These are phyloP conservation scores for Fusarium sp. DNA, from an alignment of 2,329 filamentous ascomycete genomes.

Conservation along the genomic window DNA sequence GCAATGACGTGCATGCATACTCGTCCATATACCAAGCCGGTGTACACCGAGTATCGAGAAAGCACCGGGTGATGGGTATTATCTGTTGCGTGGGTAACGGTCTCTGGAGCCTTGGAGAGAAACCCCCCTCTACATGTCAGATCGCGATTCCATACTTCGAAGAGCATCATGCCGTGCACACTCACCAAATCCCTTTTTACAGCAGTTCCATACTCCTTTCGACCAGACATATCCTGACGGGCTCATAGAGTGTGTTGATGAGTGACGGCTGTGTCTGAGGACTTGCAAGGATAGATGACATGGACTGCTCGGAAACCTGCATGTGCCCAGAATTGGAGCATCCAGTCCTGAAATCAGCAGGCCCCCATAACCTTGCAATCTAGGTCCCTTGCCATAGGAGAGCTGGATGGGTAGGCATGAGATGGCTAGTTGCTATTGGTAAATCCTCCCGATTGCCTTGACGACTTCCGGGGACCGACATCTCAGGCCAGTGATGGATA, in stretches of 20 bases:
- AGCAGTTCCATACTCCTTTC: background rate
- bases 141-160: background rate
- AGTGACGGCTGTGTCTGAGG: slow-evolving; percentile 7
- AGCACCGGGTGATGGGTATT: background rate
- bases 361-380: slow-evolving; percentile 18
- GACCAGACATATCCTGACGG: background rate
- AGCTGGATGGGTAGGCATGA: background rate
- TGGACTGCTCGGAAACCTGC: slow-evolving; percentile 29
- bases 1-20: slow-evolving; percentile 33
- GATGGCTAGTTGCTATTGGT: background rate
- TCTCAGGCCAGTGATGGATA: background rate
- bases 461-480: background rate
- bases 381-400: background rate
- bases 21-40: background rate
- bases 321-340: slow-evolving; percentile 12
- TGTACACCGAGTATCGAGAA: slow-evolving; percentile 18
- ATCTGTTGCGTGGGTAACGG: background rate
- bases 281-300: slow-evolving; percentile 16
- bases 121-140: background rate
- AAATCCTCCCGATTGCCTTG: background rate
- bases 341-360: slow-evolving; percentile 3
- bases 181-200: background rate
- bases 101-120: background rate
- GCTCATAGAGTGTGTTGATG: background rate
- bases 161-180: background rate